These are phyloP conservation scores for Coniochaeta prunicola DNA, from an alignment of 2,329 filamentous ascomycete genomes.

Conservation along the genomic window DNA sequence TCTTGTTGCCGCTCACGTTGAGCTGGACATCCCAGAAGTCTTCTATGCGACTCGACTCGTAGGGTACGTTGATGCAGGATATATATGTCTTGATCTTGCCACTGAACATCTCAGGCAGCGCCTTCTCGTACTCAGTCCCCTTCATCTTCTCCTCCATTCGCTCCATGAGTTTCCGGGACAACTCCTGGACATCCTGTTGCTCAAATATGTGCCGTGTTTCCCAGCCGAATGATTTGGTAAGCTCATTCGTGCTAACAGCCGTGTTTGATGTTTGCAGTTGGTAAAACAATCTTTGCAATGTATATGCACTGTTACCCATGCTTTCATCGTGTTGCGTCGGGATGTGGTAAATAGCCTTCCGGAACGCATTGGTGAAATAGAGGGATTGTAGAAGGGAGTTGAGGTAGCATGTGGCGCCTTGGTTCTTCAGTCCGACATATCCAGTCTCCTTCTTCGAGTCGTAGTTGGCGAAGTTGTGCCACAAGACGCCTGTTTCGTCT, in stretches of 20 bases:
- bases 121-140: slow-evolving; percentile 83
- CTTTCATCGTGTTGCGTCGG: slow-evolving; percentile 81
- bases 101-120: slow-evolving; percentile 84
- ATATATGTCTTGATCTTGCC: slow-evolving; percentile 99
- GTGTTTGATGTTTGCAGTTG: slow-evolving; percentile 79
- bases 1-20: slow-evolving; percentile 91
- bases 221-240: slow-evolving; percentile 97
- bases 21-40: slow-evolving; percentile 99
- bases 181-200: slow-evolving; percentile 96
- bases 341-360: slow-evolving; percentile 96
- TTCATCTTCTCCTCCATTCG: slow-evolving; percentile 98
- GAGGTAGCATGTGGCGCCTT: slow-evolving; percentile 86
- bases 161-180: slow-evolving; percentile 96
- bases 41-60: slow-evolving; percentile 90
- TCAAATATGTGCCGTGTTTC: slow-evolving; percentile 97
- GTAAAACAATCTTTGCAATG: slow-evolving; percentile 89
- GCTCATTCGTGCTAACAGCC: slow-evolving; percentile 83
- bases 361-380: slow-evolving; percentile 87
- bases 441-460: slow-evolving; percentile 99
- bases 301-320: slow-evolving; percentile 83
- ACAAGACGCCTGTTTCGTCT: slow-evolving; percentile 81
- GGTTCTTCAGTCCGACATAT: slow-evolving; percentile 93
- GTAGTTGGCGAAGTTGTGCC: slow-evolving; percentile 90
- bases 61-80: slow-evolving; percentile 96
- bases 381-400: slow-evolving; percentile 80